Evolutionary conservation across 176 grass and related monocot species (phyloP).

Genomic region (Avena sativa): DNA sequence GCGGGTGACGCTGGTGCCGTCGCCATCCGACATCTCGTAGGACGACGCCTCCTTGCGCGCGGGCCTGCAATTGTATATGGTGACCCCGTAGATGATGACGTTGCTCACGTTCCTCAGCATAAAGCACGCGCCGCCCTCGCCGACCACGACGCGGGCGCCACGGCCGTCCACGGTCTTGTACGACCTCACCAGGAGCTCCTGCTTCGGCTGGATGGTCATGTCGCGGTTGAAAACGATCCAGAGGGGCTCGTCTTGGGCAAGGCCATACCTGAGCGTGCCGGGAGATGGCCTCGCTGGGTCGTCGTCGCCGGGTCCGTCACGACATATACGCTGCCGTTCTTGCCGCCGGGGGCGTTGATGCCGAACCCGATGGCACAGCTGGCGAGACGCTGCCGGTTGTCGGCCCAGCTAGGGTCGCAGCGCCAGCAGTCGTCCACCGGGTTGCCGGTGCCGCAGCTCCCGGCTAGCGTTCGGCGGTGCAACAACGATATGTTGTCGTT

Average conservation of each 20-base stretch:
- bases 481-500: background rate
- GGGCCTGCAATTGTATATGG: slow-evolving; percentile 47
- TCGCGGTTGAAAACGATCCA: slow-evolving; percentile 55
- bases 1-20: slow-evolving; percentile 26
- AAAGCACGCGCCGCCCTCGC: slow-evolving; percentile 56
- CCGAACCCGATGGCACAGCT: slow-evolving; percentile 57
- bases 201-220: slow-evolving; percentile 47
- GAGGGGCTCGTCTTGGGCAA: slow-evolving; percentile 47
- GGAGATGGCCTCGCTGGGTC: background rate
- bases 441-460: slow-evolving; percentile 47
- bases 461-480: background rate
- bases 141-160: slow-evolving; percentile 45
- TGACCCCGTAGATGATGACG: slow-evolving; percentile 57
- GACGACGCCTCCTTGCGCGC: background rate
- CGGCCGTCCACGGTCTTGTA: slow-evolving; percentile 66
- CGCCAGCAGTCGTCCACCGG: slow-evolving; percentile 68
- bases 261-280: slow-evolving; percentile 54
- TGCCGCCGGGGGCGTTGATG: slow-evolving; percentile 42
- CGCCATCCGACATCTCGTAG: slow-evolving; percentile 42
- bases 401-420: slow-evolving; percentile 47
- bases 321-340: slow-evolving; percentile 40
- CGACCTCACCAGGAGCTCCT: slow-evolving; percentile 40
- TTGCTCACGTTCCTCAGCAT: slow-evolving; percentile 16
- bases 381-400: slow-evolving; percentile 51
- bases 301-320: slow-evolving; percentile 57